Evolutionary conservation across 2,329 filamentous ascomycete species (phyloP), one percentile per base, ranked within the genome.

Genomic region (Paecilomyces fulvus): DNA sequence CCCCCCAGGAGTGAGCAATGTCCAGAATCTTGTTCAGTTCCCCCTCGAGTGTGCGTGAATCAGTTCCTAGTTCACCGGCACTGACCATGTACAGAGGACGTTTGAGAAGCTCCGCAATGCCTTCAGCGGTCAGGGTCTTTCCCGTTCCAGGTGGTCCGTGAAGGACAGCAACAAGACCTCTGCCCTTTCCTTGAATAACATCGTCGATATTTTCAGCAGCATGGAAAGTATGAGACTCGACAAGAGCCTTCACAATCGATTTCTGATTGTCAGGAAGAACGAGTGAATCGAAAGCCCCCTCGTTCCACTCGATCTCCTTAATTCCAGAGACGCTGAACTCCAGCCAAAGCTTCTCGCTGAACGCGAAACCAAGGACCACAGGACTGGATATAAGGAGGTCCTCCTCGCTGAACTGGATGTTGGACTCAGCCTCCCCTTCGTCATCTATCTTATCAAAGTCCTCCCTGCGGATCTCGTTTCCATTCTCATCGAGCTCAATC

Each of bases 281-380:
- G 30, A 96, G 78, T 0, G 87, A 91, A 52, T 88, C 83, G 72
- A 94, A 96, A 0, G 91, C 91, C 12, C 84, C 80, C 48, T 88
- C 83, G 65, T 95, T 92, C 89, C 89, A 96, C 33, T 85, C 80
- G 59, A 96, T 92, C 3, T 95, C 88, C 49, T 83, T 82, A 59
- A 96, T 81, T 0, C 86, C 85, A 0, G 87, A 89, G 20, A 96
- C 86, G 0, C 85, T 86, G 64, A 96, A 90, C 69, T 96, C 90
- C 0, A 95, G 81, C 92, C 91, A 96, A 9, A 90, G 78, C 73
- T 95, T 96, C 72, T 95, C 90, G 0, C 83, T 84, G 69, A 96
- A 95, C 0, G 89, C 84, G 64, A 95, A 96, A 0, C 91, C 92
- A 1, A 95, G 80, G 0, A 95, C 89, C 0, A 95, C 85, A 0